Base-by-base conservation (phyloP, 2,329 filamentous ascomycete genomes). In the Sordariomycetes sp. region DNA sequence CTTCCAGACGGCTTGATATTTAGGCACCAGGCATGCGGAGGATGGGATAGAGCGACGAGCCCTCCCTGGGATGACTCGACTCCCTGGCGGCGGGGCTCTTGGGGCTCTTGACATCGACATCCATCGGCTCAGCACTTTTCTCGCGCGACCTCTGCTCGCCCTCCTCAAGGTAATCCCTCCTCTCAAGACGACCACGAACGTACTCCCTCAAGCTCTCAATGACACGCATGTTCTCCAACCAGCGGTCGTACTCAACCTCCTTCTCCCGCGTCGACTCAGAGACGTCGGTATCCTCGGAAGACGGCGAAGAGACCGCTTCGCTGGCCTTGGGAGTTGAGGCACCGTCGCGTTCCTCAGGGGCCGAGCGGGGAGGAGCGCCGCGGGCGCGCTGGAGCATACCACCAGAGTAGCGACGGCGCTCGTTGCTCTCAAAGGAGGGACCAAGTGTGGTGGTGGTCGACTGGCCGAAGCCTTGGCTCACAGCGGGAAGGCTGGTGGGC, bases 381-480 rank as follows among this genome's bases (percentile, higher is more conserved):
- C 59, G 66, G 27, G 70, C 68, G 34, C 70, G 68, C 58, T 82
- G 79, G 27, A 82, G 70, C 66, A 82, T 72, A 32, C 77, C 75
- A 26, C 77, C 76, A 21, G 75, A 76, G 58, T 75, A 81, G 39
- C 77, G 73, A 33, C 77, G 74, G 32, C 76, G 73, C 50, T 75
- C 72, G 43, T 75, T 74, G 41, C 61, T 64, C 38, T 79, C 75
- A 42, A 80, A 82, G 48, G 63, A 78, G 11, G 77, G 72, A 2
- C 81, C 84, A 12, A 90, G 71, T 16, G 80, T 82, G 11, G 83
- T 78, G 24, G 82, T 79, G 24, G 79, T 75, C 4, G 76, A 73
- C 42, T 82, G 79, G 20, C 78, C 70, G 49, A 82, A 85, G 53
- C 81, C 80, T 29, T 79, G 72, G 38, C 72, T 78, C 33, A 84